These are phyloP conservation scores for Niebla homalea DNA, from an alignment of 495 filamentous ascomycete genomes.

Conservation along the genomic window DNA sequence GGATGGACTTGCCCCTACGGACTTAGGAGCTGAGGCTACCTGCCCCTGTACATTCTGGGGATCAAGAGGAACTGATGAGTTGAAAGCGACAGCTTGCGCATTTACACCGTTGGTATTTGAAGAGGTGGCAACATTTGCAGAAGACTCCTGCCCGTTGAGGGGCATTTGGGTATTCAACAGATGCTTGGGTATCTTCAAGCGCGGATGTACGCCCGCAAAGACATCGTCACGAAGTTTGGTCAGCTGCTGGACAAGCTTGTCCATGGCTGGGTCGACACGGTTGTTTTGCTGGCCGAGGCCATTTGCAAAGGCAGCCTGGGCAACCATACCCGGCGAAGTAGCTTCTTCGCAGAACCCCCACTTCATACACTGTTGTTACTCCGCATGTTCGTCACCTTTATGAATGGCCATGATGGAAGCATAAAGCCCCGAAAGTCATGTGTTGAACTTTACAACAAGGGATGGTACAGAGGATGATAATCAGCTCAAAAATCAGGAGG, in stretches of 20 bases:
- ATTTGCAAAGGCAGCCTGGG: not conserved
- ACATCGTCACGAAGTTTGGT: conserved; percentile 63
- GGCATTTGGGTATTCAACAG: not conserved
- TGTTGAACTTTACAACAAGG: too few relatives aligned
- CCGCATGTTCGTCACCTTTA: too few relatives aligned
- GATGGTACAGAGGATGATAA: too few relatives aligned
- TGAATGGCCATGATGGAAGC: too few relatives aligned
- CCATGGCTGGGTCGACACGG: not conserved
- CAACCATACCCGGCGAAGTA: not conserved
- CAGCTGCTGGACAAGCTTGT: conserved; percentile 40
- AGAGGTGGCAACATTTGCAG: not conserved
- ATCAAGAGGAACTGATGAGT: not conserved
- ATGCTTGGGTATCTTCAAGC: conserved; percentile 4
- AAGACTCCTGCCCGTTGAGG: not conserved
- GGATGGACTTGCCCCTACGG: not conserved
- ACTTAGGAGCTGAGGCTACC: not conserved
- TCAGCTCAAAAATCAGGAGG: too few relatives aligned
- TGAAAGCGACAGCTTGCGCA: conserved; percentile 1
- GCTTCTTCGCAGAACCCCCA: too few relatives aligned
- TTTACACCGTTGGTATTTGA: not conserved
- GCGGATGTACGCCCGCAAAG: conserved; percentile 11
- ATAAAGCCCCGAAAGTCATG: too few relatives aligned
- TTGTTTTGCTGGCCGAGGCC: conserved; percentile 1
- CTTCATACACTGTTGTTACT: too few relatives aligned
- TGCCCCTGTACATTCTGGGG: not conserved